Conservation (phyloP, 2,329 filamentous ascomycete species). For the Alternaria panax region DNA sequence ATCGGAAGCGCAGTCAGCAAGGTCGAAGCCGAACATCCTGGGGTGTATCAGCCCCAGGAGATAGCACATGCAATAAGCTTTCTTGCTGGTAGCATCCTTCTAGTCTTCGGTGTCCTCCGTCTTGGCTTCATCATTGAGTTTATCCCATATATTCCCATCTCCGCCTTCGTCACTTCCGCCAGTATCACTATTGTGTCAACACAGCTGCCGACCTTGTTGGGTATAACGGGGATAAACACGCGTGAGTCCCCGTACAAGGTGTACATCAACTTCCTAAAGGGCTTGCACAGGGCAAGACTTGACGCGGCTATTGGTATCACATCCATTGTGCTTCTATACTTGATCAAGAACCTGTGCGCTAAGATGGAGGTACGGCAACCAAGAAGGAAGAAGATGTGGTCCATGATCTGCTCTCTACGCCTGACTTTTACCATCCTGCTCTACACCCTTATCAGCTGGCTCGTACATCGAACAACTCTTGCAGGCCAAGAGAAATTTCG, state of each 20-base stretch:
- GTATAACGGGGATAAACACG: conserved; percentile 76
- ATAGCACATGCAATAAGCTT: conserved; percentile 82
- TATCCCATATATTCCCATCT: conserved; percentile 88
- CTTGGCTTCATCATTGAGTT: conserved; percentile 92
- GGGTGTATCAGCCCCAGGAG: conserved; percentile 65
- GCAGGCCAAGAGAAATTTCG: conserved; percentile 62
- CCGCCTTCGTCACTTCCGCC: conserved; percentile 96
- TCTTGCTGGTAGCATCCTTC: conserved; percentile 78
- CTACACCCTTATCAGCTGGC: conserved; percentile 87
- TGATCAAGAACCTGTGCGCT: conserved; percentile 63
- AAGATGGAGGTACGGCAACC: conserved; percentile 72
- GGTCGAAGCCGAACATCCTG: conserved; percentile 64
- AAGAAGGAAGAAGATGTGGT: conserved; percentile 72
- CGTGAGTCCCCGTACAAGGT: conserved; percentile 80
- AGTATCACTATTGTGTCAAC: conserved; percentile 86
- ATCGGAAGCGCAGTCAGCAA: conserved; percentile 79
- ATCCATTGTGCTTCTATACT: conserved; percentile 78
- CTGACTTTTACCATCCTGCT: conserved; percentile 88
- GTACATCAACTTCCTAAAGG: conserved; percentile 81
- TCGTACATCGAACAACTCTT: conserved; percentile 66
- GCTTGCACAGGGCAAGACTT: conserved; percentile 70
- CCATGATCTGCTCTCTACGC: conserved; percentile 86
- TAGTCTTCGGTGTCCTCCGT: conserved; percentile 78
- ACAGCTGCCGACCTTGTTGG: conserved; percentile 81
- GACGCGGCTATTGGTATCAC: conserved; percentile 91